Percentiles rank a stretch among this genome's conserved stretches.
These are phyloP conservation scores for Vitellaria paradoxa DNA, from an alignment of 179 eudicot genomes.

Conservation along the genomic window DNA sequence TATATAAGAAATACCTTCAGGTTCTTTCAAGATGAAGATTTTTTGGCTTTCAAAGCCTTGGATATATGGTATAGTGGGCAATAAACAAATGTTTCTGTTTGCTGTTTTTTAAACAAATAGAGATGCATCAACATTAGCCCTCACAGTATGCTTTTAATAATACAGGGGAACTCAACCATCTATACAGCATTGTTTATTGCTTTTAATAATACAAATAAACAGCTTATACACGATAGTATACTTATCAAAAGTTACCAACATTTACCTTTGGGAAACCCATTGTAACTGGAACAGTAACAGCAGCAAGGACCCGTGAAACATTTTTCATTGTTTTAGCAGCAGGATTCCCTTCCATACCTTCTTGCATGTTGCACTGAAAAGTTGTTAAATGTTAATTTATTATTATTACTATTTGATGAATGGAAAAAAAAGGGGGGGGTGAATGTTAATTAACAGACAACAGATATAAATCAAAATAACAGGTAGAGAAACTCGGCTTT, in stretches of 20 bases:
- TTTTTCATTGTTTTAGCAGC: slow-evolving; percentile 82
- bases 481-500: not conserved
- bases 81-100: not conserved
- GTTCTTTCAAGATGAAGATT: not conserved
- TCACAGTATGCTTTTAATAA: not conserved
- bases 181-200: not conserved
- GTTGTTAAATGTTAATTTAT: not conserved
- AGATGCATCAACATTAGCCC: not conserved
- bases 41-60: not conserved
- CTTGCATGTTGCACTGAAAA: slow-evolving; percentile 81
- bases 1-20: not conserved
- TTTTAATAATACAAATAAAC: not conserved
- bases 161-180: not conserved
- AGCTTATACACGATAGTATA: not conserved
- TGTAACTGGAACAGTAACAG: slow-evolving; percentile 74
- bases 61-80: not conserved
- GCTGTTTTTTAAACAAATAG: not conserved
- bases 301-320: slow-evolving; percentile 76
- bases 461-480: slow-evolving; percentile 2
- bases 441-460: slow-evolving; percentile 12
- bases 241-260: not conserved
- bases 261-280: slow-evolving; percentile 79
- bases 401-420: too few species aligned
- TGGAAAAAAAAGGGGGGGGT: too few species aligned
- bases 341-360: slow-evolving; percentile 97